Evolutionary conservation across 192 early-diverging fungal species (phyloP).

Genomic region (Gorgonomyces haynaldii): DNA sequence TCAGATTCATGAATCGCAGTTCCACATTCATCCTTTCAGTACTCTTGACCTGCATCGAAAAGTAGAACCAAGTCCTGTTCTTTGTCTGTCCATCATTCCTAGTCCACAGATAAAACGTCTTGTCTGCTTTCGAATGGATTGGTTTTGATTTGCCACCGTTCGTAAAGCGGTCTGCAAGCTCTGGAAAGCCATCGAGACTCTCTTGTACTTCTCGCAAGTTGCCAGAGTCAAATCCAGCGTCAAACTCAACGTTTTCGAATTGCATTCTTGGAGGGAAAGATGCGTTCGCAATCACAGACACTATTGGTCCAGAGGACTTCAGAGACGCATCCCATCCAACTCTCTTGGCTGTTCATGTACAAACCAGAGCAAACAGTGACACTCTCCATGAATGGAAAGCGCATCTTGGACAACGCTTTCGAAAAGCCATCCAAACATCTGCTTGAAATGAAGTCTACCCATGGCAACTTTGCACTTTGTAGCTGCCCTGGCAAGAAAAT

Average conservation of each 20-base stretch:
- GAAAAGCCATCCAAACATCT: not conserved
- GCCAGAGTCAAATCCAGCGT: conserved; percentile 12
- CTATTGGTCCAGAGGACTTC: not conserved
- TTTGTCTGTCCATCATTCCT: conserved; percentile 7
- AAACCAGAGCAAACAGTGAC: too few species aligned
- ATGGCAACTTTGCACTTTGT: conserved; percentile 57
- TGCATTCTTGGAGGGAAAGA: too few species aligned
- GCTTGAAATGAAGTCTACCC: not conserved
- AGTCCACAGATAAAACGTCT: conserved; percentile 4
- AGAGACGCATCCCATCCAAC: not conserved
- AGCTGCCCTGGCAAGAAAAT: conserved; percentile 76
- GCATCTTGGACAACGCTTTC: not conserved
- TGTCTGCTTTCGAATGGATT: not conserved
- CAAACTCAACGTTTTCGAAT: conserved; percentile 4
- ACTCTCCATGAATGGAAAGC: too few species aligned
- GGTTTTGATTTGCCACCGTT: not conserved
- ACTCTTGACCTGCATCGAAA: conserved; percentile 5
- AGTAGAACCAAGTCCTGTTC: conserved; percentile 17
- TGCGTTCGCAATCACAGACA: too few species aligned
- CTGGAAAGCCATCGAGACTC: not conserved
- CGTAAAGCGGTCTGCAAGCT: too few species aligned
- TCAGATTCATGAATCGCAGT: conserved; percentile 10
- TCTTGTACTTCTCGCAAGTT: conserved; percentile 1
- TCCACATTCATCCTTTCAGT: conserved; percentile 1
- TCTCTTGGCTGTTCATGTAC: not conserved